Percentiles rank a stretch among this genome's conserved stretches.
These are phyloP conservation scores for Lodderomyces parapsilosis DNA, from an alignment of 1,139 yeast species.

Conservation along the genomic window DNA sequence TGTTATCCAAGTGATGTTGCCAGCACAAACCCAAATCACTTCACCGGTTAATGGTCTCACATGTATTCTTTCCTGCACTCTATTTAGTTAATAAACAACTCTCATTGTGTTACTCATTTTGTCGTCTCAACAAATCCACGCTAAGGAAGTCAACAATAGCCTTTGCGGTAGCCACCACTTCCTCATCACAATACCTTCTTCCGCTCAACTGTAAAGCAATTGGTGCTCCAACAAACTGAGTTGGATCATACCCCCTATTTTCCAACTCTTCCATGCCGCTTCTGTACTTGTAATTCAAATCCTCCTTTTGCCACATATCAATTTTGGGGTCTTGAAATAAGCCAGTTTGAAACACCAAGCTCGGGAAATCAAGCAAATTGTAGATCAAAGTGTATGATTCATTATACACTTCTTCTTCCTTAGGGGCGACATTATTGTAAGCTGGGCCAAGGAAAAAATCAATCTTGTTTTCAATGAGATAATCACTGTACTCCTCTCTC, in stretches of 20 bases:
- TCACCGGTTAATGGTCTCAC: too few species aligned
- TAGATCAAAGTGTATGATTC: conserved; percentile 77
- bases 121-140: conserved; percentile 18
- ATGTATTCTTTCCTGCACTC: too few species aligned
- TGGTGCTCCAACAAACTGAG: conserved; percentile 35
- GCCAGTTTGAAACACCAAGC: conserved; percentile 61
- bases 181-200: conserved; percentile 40
- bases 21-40: too few species aligned
- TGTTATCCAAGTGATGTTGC: too few species aligned
- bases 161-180: conserved; percentile 39
- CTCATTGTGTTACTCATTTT: neutral
- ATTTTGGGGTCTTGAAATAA: conserved; percentile 51
- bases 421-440: conserved; percentile 71
- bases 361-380: conserved; percentile 63
- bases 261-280: conserved; percentile 46
- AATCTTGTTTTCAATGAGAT: conserved; percentile 52
- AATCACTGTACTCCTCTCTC: conserved; percentile 54
- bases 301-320: conserved; percentile 39
- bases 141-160: conserved; percentile 27
- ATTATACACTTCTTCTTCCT: conserved; percentile 59
- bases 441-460: conserved; percentile 71
- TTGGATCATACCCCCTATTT: conserved; percentile 29
- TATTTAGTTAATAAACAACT: too few species aligned
- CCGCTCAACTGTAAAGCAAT: conserved; percentile 39
- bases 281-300: conserved; percentile 29